Evolutionary conservation across 1,284 basidiomycete species (phyloP).

Genomic region (Trichosporon asahii): DNA sequence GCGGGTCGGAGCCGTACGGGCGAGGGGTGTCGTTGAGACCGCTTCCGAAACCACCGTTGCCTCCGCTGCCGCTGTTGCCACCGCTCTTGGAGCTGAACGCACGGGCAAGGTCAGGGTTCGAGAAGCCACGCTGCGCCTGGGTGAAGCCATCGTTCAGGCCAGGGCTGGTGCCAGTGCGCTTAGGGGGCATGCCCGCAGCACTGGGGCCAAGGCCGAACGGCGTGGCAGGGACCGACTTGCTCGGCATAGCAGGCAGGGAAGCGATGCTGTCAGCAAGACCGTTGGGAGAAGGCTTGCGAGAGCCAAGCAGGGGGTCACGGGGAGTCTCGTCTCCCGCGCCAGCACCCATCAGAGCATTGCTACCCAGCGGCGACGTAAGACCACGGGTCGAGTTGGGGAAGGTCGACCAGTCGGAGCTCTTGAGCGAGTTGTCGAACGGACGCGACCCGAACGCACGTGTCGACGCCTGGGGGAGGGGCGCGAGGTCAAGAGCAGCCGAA

Average conservation of each 20-base stretch:
- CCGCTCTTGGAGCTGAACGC: constrained; percentile 71
- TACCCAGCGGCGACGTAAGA: constrained; percentile 53
- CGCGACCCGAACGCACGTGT: constrained; percentile 63
- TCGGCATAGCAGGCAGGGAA: constrained; percentile 49
- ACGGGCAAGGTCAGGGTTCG: constrained; percentile 52
- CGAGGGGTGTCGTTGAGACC: constrained; percentile 49
- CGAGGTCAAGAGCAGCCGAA: constrained; percentile 87
- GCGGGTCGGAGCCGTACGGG: constrained; percentile 48
- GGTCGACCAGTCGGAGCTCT: constrained; percentile 89
- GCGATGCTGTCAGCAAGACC: constrained; percentile 51
- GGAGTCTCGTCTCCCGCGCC: constrained; percentile 45
- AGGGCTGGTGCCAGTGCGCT: constrained; percentile 39
- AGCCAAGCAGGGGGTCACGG: constrained; percentile 21
- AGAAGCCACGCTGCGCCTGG: constrained; percentile 49
- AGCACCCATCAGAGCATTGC: constrained; percentile 60
- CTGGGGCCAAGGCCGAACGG: constrained; percentile 43
- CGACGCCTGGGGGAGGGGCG: constrained; percentile 77
- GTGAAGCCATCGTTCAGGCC: constrained; percentile 38
- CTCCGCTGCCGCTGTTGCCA: constrained; percentile 42
- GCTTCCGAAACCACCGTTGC: constrained; percentile 10
- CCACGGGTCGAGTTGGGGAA: constrained; percentile 59
- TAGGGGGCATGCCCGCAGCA: constrained; percentile 27
- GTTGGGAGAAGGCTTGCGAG: constrained; percentile 39
- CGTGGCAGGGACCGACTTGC: constrained; percentile 50
- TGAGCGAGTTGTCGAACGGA: constrained; percentile 59